These are phyloP conservation scores for Porogramme epimiltina DNA, from an alignment of 1,284 basidiomycete species.

Conservation along the genomic window DNA sequence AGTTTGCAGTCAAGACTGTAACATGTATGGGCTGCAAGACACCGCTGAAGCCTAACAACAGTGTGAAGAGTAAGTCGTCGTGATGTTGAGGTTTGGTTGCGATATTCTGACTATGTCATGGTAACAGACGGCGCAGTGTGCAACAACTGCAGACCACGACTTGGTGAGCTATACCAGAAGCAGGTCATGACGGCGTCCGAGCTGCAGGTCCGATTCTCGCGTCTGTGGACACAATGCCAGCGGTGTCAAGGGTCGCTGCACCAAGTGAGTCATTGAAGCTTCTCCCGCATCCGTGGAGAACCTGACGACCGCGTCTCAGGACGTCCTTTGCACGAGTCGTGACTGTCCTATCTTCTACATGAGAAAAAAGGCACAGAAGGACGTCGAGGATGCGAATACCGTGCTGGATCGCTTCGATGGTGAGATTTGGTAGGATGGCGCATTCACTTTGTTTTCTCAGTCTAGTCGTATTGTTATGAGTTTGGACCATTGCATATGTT, in stretches of 20 bases:
- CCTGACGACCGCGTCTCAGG: slow-evolving; percentile 46
- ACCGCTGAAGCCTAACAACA: slow-evolving; percentile 72
- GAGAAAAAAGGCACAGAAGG: slow-evolving; percentile 95
- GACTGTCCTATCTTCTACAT: slow-evolving; percentile 99
- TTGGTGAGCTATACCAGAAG: slow-evolving; percentile 91
- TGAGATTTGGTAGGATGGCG: slow-evolving; percentile 50
- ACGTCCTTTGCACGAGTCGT: slow-evolving; percentile 94
- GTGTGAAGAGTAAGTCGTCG: slow-evolving; percentile 58
- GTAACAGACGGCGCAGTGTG: slow-evolving; percentile 85
- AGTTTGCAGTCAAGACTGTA: slow-evolving; percentile 92
- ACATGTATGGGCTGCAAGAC: slow-evolving; percentile 96
- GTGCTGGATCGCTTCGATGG: slow-evolving; percentile 83
- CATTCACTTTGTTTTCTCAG: background rate
- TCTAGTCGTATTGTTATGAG: background rate
- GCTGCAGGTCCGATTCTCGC: slow-evolving; percentile 86
- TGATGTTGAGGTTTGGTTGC: background rate
- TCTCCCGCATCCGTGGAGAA: background rate
- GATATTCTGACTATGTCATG: background rate
- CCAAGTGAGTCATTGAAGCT: slow-evolving; percentile 55
- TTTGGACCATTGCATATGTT: background rate
- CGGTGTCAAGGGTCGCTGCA: slow-evolving; percentile 95
- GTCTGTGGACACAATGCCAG: slow-evolving; percentile 96
- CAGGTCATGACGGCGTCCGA: slow-evolving; percentile 76
- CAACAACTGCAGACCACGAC: slow-evolving; percentile 83
- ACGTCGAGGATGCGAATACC: slow-evolving; percentile 82